Base-by-base conservation (phyloP, 1,284 basidiomycete species). In the Malassezia yamatoensis region DNA sequence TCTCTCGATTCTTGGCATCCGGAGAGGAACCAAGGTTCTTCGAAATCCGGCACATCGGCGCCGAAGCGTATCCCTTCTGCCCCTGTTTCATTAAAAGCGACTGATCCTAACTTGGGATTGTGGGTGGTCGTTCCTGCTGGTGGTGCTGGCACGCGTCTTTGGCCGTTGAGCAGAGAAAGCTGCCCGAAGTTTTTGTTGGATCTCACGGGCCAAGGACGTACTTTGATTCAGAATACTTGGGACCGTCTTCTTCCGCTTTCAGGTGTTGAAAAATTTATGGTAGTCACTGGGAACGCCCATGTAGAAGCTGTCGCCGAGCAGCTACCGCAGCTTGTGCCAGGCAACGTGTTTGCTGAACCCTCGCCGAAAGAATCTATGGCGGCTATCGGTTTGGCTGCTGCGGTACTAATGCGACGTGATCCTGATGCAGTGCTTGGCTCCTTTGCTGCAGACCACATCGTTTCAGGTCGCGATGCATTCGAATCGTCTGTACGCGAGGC, bases 391-490 rank as follows among this genome's bases (percentile, higher is more conserved):
- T 50, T 74, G 13, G 72, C 72, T 3, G 72, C 72, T 13, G 69
- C 72, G 4, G 72, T 74, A 9, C 60, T 74, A 21, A 39, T 62
- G 40, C 59, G 62, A 35, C 61, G 72, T 12, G 68, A 74, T 38
- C 69, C 72, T 0, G 64, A 73, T 20, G 72, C 72, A 5, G 72
- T 74, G 0, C 56, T 74, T 15, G 72, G 72, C 55, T 69, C 67
- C 12, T 74, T 74, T 50, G 72, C 72, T 9, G 72, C 72, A 12
- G 72, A 74, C 47, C 72, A 74, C 60, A 74, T 73, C 53, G 70
- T 74, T 51, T 65, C 62, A 8, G 72, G 72, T 55, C 59, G 68
- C 15, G 72, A 74, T 35, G 72, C 68, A 3, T 74, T 74, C 49
- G 71, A 74, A 53, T 58, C 60, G 13, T 66, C 72, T 9, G 72